phyloP scores from a whole-genome alignment of 352 stramenopile species.

The Phytopythium vexans region DNA sequence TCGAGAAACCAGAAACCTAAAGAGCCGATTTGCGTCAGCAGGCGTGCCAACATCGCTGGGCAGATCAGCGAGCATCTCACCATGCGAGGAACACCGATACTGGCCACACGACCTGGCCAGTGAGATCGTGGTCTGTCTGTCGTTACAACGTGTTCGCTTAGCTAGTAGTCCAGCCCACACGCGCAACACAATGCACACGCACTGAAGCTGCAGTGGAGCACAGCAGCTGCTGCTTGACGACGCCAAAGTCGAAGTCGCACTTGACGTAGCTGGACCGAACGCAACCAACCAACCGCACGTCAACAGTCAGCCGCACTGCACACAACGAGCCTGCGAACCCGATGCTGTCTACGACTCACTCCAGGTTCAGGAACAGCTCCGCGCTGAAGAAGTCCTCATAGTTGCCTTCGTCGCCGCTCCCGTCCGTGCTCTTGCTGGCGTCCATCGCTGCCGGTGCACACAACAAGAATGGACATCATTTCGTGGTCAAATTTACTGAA shows the following conservation, averaged over 20 bases:
- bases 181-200: conserved; percentile 5
- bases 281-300: too few relatives aligned
- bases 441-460: conserved; percentile 1
- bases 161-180: conserved; percentile 3
- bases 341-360: conserved; percentile 19
- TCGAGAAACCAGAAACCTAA: conserved; percentile 22
- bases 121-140: conserved; percentile 71
- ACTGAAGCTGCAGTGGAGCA: conserved; percentile 48
- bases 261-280: conserved; percentile 28
- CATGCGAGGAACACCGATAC: conserved; percentile 63
- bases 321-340: not conserved
- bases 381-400: conserved; percentile 56
- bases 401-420: conserved; percentile 11
- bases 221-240: conserved; percentile 38
- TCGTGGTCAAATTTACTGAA: too few relatives aligned
- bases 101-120: conserved; percentile 74
- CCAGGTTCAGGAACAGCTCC: conserved; percentile 56
- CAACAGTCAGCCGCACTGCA: not conserved
- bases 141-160: not conserved
- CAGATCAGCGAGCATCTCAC: not conserved
- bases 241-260: conserved; percentile 51
- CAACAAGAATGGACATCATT: not conserved
- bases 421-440: not conserved
- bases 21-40: not conserved
- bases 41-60: not conserved